A percentile compares a stretch with the other conserved stretches of the same genome.
Evolutionary conservation across 306 rosid genomes (phyloP).

Genomic region (Rubus idaeus): DNA sequence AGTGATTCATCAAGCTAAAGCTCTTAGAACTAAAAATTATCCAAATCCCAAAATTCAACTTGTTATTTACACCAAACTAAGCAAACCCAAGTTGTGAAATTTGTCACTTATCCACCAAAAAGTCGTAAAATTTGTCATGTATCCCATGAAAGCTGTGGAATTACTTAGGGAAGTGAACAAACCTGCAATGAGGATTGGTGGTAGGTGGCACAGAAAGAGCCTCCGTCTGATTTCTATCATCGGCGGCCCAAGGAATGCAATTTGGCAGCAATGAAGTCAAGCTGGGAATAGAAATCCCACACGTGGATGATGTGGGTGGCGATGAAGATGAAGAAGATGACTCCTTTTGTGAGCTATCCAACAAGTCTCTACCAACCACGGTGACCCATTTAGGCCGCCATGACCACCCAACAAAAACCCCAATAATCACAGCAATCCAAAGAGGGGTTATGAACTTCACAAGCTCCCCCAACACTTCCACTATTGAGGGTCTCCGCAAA

Average conservation of each 20-base stretch:
- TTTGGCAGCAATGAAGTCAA: constrained; percentile 43
- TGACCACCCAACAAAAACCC: constrained; percentile 86
- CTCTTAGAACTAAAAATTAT: neutral
- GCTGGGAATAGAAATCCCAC: constrained; percentile 35
- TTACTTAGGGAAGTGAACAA: constrained; percentile 12
- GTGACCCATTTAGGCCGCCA: constrained; percentile 95
- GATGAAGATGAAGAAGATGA: constrained; percentile 24
- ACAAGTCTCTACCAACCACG: constrained; percentile 35
- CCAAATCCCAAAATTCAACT: constrained; percentile 5
- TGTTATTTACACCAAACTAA: neutral
- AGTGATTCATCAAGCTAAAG: neutral
- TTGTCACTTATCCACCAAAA: neutral
- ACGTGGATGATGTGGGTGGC: constrained; percentile 22
- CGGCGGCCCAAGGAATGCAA: constrained; percentile 37
- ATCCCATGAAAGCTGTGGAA: neutral
- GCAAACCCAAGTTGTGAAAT: neutral
- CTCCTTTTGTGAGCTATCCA: constrained; percentile 30
- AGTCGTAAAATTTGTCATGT: neutral
- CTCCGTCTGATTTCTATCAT: constrained; percentile 22
- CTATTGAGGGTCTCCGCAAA: constrained; percentile 33
- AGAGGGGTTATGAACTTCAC: constrained; percentile 55
- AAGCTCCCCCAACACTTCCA: constrained; percentile 41
- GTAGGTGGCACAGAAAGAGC: constrained; percentile 28
- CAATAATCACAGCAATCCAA: constrained; percentile 74
- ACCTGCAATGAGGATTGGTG: constrained; percentile 42